These are phyloP conservation scores for Nyctanthes arbortristis DNA, from an alignment of 257 asterid species.

Conservation along the genomic window DNA sequence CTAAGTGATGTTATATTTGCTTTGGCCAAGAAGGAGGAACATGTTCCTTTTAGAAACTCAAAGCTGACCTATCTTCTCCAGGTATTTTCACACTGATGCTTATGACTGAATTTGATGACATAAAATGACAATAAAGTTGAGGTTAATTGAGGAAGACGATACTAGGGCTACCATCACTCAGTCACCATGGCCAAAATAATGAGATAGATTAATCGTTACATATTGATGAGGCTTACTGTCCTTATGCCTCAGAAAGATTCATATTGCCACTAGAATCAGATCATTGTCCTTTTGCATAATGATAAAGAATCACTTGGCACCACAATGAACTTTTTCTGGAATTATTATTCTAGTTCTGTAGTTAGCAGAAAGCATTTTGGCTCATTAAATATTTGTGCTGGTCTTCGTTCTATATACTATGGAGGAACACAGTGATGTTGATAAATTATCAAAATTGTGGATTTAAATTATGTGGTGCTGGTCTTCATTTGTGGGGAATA, in stretches of 20 bases:
- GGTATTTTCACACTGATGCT: constrained; percentile 42
- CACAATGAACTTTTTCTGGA: neutral
- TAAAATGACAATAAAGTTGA: neutral
- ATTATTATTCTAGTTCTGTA: neutral
- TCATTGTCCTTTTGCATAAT: too few relatives aligned
- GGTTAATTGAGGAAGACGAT: neutral
- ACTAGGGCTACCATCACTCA: neutral
- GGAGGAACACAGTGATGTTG: neutral
- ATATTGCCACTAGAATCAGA: neutral
- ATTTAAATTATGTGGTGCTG: too few relatives aligned
- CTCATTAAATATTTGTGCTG: neutral
- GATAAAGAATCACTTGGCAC: too few relatives aligned
- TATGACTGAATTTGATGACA: neutral
- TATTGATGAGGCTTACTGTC: neutral
- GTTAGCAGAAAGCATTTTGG: neutral
- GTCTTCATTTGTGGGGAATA: too few relatives aligned
- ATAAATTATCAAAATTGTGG: too few relatives aligned
- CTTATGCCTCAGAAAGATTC: neutral
- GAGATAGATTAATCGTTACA: neutral
- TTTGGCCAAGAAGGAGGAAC: constrained; percentile 93
- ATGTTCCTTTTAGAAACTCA: constrained; percentile 90
- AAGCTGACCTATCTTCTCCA: constrained; percentile 96
- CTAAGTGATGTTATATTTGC: constrained; percentile 94
- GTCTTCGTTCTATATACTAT: neutral
- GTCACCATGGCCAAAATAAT: neutral